A percentile compares a stretch with the other conserved stretches of the same genome.
Conservation (phyloP, 139 green algal genomes). For the Coelastrella sp. region DNA sequence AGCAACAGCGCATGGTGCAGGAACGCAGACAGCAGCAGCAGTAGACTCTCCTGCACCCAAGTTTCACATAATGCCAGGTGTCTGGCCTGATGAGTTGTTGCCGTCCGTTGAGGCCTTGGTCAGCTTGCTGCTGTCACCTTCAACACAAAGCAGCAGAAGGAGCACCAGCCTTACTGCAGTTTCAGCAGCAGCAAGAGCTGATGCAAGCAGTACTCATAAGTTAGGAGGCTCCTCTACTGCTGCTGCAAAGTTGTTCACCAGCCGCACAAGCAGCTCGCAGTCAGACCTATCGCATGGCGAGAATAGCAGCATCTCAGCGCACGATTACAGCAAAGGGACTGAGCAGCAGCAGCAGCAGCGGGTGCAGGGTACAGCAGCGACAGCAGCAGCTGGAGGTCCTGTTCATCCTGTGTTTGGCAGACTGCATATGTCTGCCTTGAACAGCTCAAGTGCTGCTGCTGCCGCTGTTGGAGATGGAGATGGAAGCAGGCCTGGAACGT, state of each 20-base stretch:
- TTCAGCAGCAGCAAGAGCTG: too few relatives aligned
- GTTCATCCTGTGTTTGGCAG: background rate
- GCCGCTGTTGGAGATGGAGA: too few relatives aligned
- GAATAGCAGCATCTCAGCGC: conserved; percentile 1
- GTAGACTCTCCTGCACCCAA: background rate
- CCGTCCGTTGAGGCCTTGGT: conserved; percentile 17
- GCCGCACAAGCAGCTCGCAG: too few relatives aligned
- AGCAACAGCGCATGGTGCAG: too few relatives aligned
- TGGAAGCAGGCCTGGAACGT: background rate
- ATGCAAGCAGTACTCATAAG: background rate
- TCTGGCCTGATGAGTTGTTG: conserved; percentile 35
- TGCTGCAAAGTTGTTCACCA: too few relatives aligned
- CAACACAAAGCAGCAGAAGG: background rate
- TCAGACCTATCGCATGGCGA: too few relatives aligned
- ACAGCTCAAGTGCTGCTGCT: too few relatives aligned
- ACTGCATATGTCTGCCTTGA: too few relatives aligned
- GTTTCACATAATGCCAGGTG: background rate
- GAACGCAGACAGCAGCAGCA: conserved; percentile 8
- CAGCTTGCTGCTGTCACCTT: background rate
- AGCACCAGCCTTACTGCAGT: background rate
- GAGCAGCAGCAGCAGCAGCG: conserved; percentile 22
- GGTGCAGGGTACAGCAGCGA: background rate
- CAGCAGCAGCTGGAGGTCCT: background rate
- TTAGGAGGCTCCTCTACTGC: too few relatives aligned
- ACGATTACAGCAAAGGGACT: background rate